phyloP scores from a whole-genome alignment of 2,329 filamentous ascomycete genomes.

The Nemania diffusa region DNA sequence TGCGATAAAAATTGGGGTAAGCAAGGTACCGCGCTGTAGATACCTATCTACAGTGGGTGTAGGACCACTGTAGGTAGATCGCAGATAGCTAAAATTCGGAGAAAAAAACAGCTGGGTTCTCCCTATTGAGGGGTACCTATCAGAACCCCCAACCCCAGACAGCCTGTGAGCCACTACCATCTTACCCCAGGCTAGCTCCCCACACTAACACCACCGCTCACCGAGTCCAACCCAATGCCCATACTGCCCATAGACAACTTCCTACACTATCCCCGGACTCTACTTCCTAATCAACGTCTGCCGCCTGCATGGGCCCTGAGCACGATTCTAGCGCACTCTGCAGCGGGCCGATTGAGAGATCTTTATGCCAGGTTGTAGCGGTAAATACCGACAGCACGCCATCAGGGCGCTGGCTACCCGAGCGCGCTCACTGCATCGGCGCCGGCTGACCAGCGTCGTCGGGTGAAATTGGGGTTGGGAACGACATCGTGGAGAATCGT shows the following conservation, averaged over 20 bases:
- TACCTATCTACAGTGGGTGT: no score
- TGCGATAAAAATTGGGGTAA: neutral
- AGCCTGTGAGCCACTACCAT: no score
- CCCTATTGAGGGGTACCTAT: neutral
- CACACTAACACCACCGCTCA: slow-evolving; percentile 1
- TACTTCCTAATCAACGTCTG: slow-evolving; percentile 41
- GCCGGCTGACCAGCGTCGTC: slow-evolving; percentile 8
- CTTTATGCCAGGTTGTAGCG: neutral
- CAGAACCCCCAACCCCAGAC: slow-evolving; percentile 6
- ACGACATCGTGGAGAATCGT: slow-evolving; percentile 8
- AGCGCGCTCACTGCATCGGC: slow-evolving; percentile 4
- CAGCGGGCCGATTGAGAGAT: slow-evolving; percentile 32
- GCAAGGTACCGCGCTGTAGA: no score
- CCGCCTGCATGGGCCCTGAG: slow-evolving; percentile 37
- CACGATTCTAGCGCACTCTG: slow-evolving; percentile 4
- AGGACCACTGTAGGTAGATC: no score
- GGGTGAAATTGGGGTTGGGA: neutral
- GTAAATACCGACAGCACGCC: slow-evolving; percentile 8
- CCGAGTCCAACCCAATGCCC: slow-evolving; percentile 14
- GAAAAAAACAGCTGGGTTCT: neutral
- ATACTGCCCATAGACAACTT: neutral
- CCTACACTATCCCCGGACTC: slow-evolving; percentile 36
- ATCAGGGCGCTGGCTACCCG: neutral
- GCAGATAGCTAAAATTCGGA: neutral
- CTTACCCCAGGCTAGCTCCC: neutral